A percentile compares a stretch with the other conserved stretches of the same genome.
Conservation (phyloP, 2,329 filamentous ascomycete genomes). For the Neoarthrinium moseri region DNA sequence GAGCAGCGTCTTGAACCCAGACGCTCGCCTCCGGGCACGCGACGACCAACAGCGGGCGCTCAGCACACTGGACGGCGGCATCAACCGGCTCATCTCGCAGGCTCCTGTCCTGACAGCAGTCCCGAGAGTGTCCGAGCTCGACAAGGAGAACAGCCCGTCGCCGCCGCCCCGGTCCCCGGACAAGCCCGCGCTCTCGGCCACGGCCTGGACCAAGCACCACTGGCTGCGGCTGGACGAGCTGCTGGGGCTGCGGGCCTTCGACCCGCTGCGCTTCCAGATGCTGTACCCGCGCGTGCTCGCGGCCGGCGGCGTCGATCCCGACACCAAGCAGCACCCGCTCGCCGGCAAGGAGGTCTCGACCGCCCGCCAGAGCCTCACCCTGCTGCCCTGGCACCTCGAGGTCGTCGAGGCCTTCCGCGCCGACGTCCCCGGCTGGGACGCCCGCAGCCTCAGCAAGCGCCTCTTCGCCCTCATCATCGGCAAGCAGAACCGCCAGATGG, state of each 20-base stretch:
- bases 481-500: conserved; percentile 38
- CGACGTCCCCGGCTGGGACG: conserved; percentile 50
- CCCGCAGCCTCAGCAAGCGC: conserved; percentile 46
- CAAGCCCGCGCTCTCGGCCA: conserved; percentile 33
- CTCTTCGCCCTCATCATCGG: conserved; percentile 54
- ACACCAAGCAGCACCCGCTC: conserved; percentile 23
- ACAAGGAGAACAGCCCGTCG: conserved; percentile 17
- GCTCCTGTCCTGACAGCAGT: background rate
- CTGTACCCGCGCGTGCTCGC: conserved; percentile 13
- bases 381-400: conserved; percentile 58
- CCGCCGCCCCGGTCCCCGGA: conserved; percentile 15
- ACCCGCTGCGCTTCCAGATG: conserved; percentile 37
- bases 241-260: conserved; percentile 45
- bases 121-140: conserved; percentile 8
- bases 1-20: conserved; percentile 46
- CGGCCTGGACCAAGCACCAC: conserved; percentile 48
- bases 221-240: conserved; percentile 54
- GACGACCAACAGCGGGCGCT: conserved; percentile 16
- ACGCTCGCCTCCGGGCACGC: conserved; percentile 35
- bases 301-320: background rate
- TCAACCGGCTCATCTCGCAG: no score
- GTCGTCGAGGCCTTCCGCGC: conserved; percentile 52
- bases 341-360: conserved; percentile 49
- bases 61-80: background rate
- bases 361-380: conserved; percentile 42